Percentiles rank a stretch among this genome's conserved stretches.
These are phyloP conservation scores for Ceratorhiza oryzae-sativae DNA, from an alignment of 1,284 basidiomycete genomes.

Conservation along the genomic window DNA sequence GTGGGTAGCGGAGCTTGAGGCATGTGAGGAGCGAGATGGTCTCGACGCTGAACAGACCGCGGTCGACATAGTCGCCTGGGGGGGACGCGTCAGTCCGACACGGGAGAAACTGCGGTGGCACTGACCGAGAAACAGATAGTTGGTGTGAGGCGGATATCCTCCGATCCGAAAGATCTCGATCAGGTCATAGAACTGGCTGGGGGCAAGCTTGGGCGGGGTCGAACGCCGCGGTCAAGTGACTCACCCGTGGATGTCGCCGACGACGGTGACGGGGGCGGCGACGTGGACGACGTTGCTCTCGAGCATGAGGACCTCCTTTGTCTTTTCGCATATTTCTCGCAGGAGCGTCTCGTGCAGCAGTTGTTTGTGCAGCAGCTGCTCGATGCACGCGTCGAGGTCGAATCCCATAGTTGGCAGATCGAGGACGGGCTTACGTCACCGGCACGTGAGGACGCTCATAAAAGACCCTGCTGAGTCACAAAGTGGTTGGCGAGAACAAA, in stretches of 20 bases:
- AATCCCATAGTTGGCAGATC: constrained; percentile 54
- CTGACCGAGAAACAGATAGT: constrained; percentile 95
- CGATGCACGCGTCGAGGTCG: constrained; percentile 94
- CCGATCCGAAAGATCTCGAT: constrained; percentile 99
- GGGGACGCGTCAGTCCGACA: constrained; percentile 3
- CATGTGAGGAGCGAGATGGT: constrained; percentile 97
- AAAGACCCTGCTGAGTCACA: not conserved
- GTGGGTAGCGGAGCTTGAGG: constrained; percentile 95
- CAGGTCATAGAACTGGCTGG: constrained; percentile 97
- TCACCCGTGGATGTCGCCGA: constrained; percentile 99
- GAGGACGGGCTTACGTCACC: not conserved
- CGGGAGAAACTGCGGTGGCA: constrained; percentile 38
- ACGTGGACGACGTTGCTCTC: constrained; percentile 99
- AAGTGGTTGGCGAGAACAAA: not conserved
- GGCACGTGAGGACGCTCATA: not conserved
- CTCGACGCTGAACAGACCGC: constrained; percentile 97
- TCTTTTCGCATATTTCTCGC: constrained; percentile 97
- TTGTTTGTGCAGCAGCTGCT: constrained; percentile 88
- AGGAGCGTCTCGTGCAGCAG: constrained; percentile 90
- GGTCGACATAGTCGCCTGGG: constrained; percentile 96
- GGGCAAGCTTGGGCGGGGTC: not conserved
- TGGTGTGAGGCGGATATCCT: constrained; percentile 94
- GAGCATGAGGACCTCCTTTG: constrained; percentile 97
- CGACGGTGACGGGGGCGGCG: constrained; percentile 97
- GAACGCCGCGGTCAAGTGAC: constrained; percentile 49